Evolutionary conservation across 2,329 filamentous ascomycete species (phyloP).

Genomic region (Graphiopsis chlorocephala): DNA sequence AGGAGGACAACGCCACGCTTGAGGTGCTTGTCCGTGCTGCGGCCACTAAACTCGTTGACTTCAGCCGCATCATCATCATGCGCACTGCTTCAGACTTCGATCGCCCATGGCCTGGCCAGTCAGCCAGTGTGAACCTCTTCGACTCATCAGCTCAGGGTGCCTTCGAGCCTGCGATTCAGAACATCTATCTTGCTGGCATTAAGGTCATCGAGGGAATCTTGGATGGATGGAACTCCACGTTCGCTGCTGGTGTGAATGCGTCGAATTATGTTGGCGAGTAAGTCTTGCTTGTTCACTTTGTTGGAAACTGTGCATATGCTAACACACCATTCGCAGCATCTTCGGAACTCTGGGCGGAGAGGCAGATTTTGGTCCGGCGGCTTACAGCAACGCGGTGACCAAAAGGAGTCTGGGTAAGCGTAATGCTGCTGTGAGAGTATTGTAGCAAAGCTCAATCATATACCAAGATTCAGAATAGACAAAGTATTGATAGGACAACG

Average conservation of each 20-base stretch:
- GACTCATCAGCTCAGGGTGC: constrained; percentile 63
- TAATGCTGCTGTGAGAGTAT: neutral
- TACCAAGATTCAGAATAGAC: neutral
- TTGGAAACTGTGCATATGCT: constrained; percentile 37
- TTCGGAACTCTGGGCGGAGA: constrained; percentile 64
- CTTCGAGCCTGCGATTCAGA: constrained; percentile 61
- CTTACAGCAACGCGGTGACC: constrained; percentile 28
- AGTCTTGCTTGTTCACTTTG: neutral
- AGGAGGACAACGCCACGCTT: constrained; percentile 70
- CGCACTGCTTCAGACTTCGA: constrained; percentile 71
- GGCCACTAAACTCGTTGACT: constrained; percentile 59
- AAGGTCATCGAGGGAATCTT: constrained; percentile 65
- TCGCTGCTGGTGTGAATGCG: constrained; percentile 55
- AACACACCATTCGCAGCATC: constrained; percentile 48
- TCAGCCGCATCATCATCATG: constrained; percentile 65
- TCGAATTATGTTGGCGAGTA: constrained; percentile 56
- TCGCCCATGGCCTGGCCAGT: constrained; percentile 59
- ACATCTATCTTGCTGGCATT: constrained; percentile 65
- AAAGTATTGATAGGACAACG: neutral
- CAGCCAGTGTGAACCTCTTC: constrained; percentile 59
- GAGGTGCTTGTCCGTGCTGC: constrained; percentile 63
- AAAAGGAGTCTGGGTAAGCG: constrained; percentile 26
- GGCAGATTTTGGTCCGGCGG: constrained; percentile 20
- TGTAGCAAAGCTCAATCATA: neutral
- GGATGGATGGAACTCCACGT: constrained; percentile 58